phyloP scores from a whole-genome alignment of 331 rosid genomes.

The Malus hybrid region DNA sequence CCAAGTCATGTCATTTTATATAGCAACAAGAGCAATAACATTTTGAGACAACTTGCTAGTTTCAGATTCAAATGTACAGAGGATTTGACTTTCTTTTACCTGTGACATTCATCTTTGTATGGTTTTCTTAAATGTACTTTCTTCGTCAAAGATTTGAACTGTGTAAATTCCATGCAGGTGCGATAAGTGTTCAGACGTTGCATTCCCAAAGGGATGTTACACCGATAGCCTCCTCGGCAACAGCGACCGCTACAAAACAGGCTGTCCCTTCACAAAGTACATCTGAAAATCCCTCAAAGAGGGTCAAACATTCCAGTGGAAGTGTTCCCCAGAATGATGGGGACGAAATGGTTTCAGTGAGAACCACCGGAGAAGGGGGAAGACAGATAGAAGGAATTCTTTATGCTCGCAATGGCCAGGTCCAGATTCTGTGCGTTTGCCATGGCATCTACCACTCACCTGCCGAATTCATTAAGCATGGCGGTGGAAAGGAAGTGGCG shows the following conservation, averaged over 20 bases:
- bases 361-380: constrained; percentile 54
- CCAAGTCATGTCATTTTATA: background rate
- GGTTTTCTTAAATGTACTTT: background rate
- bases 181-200: background rate
- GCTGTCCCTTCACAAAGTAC: background rate
- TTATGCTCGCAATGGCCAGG: constrained; percentile 39
- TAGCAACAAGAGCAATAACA: background rate
- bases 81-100: background rate
- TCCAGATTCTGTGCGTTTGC: constrained; percentile 61
- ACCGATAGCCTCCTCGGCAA: background rate
- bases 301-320: background rate
- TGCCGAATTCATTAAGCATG: constrained; percentile 59
- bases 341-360: constrained; percentile 37
- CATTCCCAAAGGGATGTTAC: background rate
- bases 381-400: constrained; percentile 50
- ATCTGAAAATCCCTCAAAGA: constrained; percentile 25
- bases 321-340: background rate
- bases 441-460: constrained; percentile 70
- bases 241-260: background rate
- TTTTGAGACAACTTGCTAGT: background rate
- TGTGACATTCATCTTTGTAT: background rate
- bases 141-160: background rate
- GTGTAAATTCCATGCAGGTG: constrained; percentile 10
- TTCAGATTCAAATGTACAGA: background rate
- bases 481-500: constrained; percentile 47